A percentile compares a stretch with the other conserved stretches of the same genome.
Evolutionary conservation across 2,329 filamentous ascomycete species (phyloP).

Genomic region (Cladosporium phlei): DNA sequence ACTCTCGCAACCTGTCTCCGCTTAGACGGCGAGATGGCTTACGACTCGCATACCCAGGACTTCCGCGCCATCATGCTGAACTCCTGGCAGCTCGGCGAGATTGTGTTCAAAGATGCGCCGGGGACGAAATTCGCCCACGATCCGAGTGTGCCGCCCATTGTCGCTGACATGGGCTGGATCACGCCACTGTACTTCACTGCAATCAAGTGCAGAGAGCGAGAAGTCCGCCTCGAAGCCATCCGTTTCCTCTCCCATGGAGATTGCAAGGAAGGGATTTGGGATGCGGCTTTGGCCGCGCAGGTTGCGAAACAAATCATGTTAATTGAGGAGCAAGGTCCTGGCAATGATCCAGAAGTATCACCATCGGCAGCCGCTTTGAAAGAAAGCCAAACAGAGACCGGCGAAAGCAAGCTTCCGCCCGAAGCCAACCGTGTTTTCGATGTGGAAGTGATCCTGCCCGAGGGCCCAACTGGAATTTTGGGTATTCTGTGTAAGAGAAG

Average conservation of each 20-base stretch:
- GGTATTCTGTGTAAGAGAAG: slow-evolving; percentile 8
- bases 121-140: slow-evolving; percentile 6
- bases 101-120: slow-evolving; percentile 2
- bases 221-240: slow-evolving; percentile 21
- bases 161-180: slow-evolving; percentile 13
- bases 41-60: slow-evolving; percentile 1
- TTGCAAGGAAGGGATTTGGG: slow-evolving; percentile 24
- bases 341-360: neutral
- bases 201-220: slow-evolving; percentile 23
- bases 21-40: slow-evolving; percentile 10
- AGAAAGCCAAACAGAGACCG: neutral
- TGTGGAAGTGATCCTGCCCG: slow-evolving; percentile 4
- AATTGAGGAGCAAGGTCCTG: slow-evolving; percentile 22
- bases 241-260: slow-evolving; percentile 19
- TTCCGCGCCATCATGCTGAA: slow-evolving; percentile 9
- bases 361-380: neutral
- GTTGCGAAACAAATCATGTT: slow-evolving; percentile 18
- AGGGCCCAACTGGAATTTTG: neutral
- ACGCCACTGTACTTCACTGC: slow-evolving; percentile 23
- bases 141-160: slow-evolving; percentile 1
- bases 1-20: slow-evolving; percentile 7
- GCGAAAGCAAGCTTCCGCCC: neutral
- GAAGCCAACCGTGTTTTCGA: neutral
- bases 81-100: slow-evolving; percentile 8
- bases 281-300: slow-evolving; percentile 17